A percentile compares a stretch with the other conserved stretches of the same genome.
phyloP scores from a whole-genome alignment of 345 rosid genomes.

The Eucalyptus pumila region DNA sequence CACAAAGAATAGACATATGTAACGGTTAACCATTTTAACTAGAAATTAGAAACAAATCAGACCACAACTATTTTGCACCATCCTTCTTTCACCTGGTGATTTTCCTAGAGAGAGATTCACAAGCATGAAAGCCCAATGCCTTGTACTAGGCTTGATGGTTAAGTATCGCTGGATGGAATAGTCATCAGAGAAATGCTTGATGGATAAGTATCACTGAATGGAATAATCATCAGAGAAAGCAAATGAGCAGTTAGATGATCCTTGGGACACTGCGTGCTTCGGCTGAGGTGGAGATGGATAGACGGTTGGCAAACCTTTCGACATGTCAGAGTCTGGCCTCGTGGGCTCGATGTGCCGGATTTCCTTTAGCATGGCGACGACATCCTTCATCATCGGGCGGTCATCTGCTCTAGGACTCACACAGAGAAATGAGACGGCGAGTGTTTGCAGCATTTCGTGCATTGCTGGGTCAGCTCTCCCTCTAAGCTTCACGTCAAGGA shows the following conservation, averaged over 20 bases:
- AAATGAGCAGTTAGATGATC: constrained; percentile 70
- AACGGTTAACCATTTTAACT: not conserved
- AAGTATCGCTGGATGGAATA: not conserved
- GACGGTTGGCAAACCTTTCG: constrained; percentile 15
- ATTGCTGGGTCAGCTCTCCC: constrained; percentile 81
- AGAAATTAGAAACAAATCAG: not conserved
- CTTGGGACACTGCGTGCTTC: constrained; percentile 43
- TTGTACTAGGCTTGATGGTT: not conserved
- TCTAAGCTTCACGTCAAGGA: constrained; percentile 62
- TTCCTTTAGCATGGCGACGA: constrained; percentile 94
- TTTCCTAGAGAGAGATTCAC: not conserved
- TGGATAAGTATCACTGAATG: not conserved
- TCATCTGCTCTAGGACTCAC: constrained; percentile 41
- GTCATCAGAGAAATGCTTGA: not conserved
- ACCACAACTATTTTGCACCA: not conserved
- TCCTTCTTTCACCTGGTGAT: not conserved
- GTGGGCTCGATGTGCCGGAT: constrained; percentile 48
- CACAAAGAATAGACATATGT: not conserved
- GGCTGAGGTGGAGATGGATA: constrained; percentile 20
- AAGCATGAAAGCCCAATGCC: not conserved
- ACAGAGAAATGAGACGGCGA: constrained; percentile 83
- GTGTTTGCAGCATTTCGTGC: constrained; percentile 93
- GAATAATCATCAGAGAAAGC: constrained; percentile 49
- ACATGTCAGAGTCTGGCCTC: constrained; percentile 34
- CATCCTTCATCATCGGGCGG: constrained; percentile 88